Conservation (phyloP, 441 rosid species). For the Erysimum pusillum region DNA sequence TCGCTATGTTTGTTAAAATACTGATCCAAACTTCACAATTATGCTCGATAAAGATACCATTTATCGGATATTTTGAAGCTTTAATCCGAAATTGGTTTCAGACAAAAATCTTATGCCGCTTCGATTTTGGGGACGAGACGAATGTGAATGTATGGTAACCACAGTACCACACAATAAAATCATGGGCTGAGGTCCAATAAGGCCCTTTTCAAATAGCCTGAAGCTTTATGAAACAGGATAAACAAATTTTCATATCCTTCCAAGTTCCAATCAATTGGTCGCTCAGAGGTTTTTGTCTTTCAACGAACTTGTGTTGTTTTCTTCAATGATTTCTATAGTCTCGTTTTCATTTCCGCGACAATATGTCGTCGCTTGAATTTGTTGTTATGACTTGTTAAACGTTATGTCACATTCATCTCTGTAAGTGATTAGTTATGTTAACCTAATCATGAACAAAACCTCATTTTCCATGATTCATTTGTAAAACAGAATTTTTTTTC, state of each 20-base stretch:
- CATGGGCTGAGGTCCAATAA: conserved; percentile 13
- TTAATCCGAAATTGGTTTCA: background rate
- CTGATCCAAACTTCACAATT: no score
- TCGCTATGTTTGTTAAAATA: background rate
- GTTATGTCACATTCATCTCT: conserved; percentile 7
- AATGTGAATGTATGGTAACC: background rate
- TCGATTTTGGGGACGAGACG: background rate
- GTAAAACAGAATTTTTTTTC: background rate
- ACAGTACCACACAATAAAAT: background rate
- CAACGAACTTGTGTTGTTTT: background rate
- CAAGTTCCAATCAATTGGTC: conserved; percentile 26
- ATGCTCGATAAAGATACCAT: background rate
- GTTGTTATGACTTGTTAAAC: background rate
- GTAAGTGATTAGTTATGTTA: background rate
- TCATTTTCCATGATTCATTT: background rate
- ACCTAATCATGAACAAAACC: background rate
- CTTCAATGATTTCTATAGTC: background rate
- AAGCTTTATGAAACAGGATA: background rate
- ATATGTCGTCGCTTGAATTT: background rate
- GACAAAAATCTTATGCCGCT: background rate
- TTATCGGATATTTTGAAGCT: background rate
- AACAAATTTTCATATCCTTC: background rate
- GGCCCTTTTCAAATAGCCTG: conserved; percentile 3
- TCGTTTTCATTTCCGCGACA: conserved; percentile 1
- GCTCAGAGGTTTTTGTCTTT: background rate